phyloP scores from a whole-genome alignment of 306 rosid genomes.

The Cucurbita pepo region DNA sequence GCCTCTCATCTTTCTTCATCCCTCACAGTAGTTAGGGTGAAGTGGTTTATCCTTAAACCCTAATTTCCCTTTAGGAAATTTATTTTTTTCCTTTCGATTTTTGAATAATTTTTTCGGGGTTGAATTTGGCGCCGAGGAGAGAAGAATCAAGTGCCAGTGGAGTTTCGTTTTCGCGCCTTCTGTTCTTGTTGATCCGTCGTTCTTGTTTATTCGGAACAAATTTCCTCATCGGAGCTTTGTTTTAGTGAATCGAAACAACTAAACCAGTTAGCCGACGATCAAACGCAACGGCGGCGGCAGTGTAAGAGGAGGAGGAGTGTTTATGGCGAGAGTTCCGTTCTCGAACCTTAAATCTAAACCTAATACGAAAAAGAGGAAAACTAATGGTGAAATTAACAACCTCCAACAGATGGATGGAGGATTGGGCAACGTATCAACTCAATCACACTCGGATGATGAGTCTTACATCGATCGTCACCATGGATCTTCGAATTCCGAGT shows the following conservation, averaged over 20 bases:
- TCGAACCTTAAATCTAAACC: constrained; percentile 52
- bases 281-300: constrained; percentile 29
- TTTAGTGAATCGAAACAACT: constrained; percentile 56
- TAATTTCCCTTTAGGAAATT: background rate
- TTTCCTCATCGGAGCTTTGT: constrained; percentile 15
- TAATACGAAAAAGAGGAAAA: constrained; percentile 33
- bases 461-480: constrained; percentile 63
- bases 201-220: constrained; percentile 19
- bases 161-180: background rate
- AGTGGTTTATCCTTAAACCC: constrained; percentile 31
- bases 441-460: constrained; percentile 67
- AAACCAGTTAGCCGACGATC: constrained; percentile 54
- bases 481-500: constrained; percentile 21
- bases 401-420: constrained; percentile 25
- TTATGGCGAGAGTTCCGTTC: constrained; percentile 72
- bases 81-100: background rate
- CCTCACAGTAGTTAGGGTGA: constrained; percentile 66
- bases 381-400: constrained; percentile 14
- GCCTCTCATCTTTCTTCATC: constrained; percentile 23
- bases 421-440: constrained; percentile 31
- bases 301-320: constrained; percentile 49
- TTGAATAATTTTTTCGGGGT: background rate
- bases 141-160: background rate
- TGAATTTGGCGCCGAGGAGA: constrained; percentile 21
- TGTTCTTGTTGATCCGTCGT: constrained; percentile 20